Conservation (phyloP, 2,329 filamentous ascomycete genomes). For the Achaetomium macrosporum region DNA sequence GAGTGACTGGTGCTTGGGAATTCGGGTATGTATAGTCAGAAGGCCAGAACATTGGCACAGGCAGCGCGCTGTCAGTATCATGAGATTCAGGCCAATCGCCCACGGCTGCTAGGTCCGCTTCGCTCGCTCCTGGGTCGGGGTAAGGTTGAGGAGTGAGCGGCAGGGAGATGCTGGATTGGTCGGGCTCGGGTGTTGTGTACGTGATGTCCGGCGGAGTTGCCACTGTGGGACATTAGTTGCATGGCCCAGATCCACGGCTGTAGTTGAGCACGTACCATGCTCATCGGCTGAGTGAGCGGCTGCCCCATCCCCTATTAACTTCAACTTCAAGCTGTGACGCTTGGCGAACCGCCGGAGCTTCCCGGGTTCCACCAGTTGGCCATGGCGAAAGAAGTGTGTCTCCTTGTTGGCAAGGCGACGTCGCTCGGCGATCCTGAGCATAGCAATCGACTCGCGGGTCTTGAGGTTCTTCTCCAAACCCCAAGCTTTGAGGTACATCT, state of each 20-base stretch:
- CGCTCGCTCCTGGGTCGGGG: not conserved
- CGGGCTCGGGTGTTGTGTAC: slow-evolving; percentile 14
- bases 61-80: not conserved
- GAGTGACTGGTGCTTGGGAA: not conserved
- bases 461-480: slow-evolving; percentile 21
- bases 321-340: too few relatives aligned
- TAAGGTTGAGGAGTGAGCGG: not conserved
- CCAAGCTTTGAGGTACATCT: slow-evolving; percentile 21
- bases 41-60: not conserved
- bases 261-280: not conserved
- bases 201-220: slow-evolving; percentile 10
- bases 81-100: not conserved
- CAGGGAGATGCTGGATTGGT: not conserved
- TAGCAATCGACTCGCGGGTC: slow-evolving; percentile 16
- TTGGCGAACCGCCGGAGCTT: slow-evolving; percentile 18
- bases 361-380: slow-evolving; percentile 7
- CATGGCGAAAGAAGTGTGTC: slow-evolving; percentile 14
- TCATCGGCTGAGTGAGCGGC: not conserved
- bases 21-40: not conserved
- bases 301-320: not conserved
- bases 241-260: too few relatives aligned
- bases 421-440: slow-evolving; percentile 15
- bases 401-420: slow-evolving; percentile 17
- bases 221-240: not conserved
- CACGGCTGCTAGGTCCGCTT: not conserved